Percentiles rank a stretch among this genome's conserved stretches.
Evolutionary conservation across 2,329 filamentous ascomycete species (phyloP).

Genomic region (Calonectria crousiana): DNA sequence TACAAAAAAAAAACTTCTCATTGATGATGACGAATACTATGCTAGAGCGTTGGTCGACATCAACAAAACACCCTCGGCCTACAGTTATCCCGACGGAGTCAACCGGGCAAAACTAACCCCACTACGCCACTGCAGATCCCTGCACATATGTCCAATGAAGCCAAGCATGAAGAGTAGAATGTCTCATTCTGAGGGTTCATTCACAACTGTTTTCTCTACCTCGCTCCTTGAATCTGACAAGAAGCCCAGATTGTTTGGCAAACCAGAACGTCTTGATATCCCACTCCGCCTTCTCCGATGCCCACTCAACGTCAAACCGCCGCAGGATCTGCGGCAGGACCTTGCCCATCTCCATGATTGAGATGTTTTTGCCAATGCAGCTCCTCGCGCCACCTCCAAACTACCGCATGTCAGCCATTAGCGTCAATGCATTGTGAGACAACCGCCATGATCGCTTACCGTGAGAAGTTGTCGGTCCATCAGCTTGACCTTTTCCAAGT

Average conservation of each 20-base stretch:
- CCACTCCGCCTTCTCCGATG: neutral
- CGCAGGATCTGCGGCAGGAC: conserved; percentile 32
- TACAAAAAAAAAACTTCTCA: neutral
- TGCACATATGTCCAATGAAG: neutral
- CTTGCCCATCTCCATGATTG: conserved; percentile 35
- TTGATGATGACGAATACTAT: neutral
- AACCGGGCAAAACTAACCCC: neutral
- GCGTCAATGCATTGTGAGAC: neutral
- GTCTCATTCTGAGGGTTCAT: neutral
- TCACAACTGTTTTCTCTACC: neutral
- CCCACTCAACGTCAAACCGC: conserved; percentile 19
- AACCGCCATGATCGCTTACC: neutral
- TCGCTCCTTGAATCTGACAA: neutral
- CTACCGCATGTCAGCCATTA: neutral
- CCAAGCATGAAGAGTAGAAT: neutral
- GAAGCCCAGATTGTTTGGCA: neutral
- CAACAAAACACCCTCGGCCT: neutral
- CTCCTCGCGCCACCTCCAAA: conserved; percentile 65
- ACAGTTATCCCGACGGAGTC: neutral
- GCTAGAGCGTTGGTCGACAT: neutral
- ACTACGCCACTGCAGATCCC: neutral
- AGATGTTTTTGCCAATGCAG: conserved; percentile 55
- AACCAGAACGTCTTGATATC: neutral
- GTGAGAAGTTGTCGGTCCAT: conserved; percentile 40
- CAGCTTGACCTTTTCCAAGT: conserved; percentile 20